Evolutionary conservation across 345 rosid species (phyloP), one percentile per base, ranked within the genome.

Genomic region (Eucalyptus guilfoylei): DNA sequence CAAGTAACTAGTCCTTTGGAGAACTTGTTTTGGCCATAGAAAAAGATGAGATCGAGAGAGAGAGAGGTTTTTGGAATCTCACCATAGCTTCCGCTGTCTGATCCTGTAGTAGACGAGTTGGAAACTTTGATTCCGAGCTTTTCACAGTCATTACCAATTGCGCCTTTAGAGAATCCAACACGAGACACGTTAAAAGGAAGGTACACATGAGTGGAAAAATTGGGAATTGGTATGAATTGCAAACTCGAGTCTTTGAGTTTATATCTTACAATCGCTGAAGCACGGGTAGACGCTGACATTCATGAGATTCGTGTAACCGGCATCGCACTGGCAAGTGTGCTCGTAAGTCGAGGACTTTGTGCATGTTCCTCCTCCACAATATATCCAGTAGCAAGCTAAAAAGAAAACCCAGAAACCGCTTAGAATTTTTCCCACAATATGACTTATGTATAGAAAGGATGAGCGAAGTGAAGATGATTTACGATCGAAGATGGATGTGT

Each of bases 401-500:
- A 64, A 37, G 11, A n/a, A 87, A 45, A 26, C 88, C 48, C 47
- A 50, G 32, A 62, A 52, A 42, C 42, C 13, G 88, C 88, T 87
- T 60, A 87, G 55, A 30, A 30, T 60, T 42, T 60, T 52, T 37
- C 49, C 44, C 16, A 21, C 34, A 10, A 40, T 42, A 37, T 12
- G 72, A 62, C 50, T 49, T 4, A 54, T 17, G 64, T 4, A 40
- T 8, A 23, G 6, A 23, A 87, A 40, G 80, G 49, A 60, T 40
- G 37, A 62, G n/a, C 8, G 81, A 62, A 52, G 14, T 40, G 52
- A 62, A 58, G 80, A 44, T 45, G 88, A 55, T 11, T 93, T 94
- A 95, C 96, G 95, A 85, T 95, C 95, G 32, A 88, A 95, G 90
- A 32, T 14, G 9, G 97, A 93, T 30, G 21, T 7, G 89, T 94